Conservation (phyloP, 208 protist genomes). For the Leishmania lainsoni region DNA sequence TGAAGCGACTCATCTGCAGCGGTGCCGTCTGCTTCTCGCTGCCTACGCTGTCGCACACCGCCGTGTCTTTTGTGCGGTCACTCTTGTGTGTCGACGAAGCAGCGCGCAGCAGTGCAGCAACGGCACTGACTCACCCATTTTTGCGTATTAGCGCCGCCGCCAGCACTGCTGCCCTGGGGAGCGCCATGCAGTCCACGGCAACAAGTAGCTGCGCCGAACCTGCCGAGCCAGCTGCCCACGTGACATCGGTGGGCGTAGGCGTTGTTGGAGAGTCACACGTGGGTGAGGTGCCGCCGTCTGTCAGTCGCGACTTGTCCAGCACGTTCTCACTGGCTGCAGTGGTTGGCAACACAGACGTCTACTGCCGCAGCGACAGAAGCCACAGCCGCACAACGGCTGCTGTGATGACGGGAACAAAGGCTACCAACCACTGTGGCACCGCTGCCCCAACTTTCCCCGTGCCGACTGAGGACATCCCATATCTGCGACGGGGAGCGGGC, state of each 20-base stretch:
- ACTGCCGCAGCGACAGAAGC: background rate
- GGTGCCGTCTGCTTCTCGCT: slow-evolving; percentile 41
- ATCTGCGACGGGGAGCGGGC: background rate
- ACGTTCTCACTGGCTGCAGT: slow-evolving; percentile 11
- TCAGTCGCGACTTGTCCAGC: slow-evolving; percentile 6
- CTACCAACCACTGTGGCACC: background rate
- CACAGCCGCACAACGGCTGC: background rate
- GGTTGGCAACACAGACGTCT: background rate
- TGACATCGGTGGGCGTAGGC: background rate
- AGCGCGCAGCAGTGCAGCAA: slow-evolving; percentile 44
- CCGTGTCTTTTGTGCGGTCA: slow-evolving; percentile 49
- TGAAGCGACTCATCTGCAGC: slow-evolving; percentile 40
- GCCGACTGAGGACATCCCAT: background rate
- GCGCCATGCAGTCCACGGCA: background rate
- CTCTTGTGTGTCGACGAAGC: slow-evolving; percentile 57
- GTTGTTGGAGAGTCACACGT: background rate
- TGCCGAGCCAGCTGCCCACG: background rate
- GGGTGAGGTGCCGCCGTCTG: background rate
- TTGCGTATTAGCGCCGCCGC: slow-evolving; percentile 7
- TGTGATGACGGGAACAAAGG: background rate
- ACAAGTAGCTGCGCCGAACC: background rate
- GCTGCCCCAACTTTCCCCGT: no score
- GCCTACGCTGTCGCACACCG: slow-evolving; percentile 37
- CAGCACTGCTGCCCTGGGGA: background rate
- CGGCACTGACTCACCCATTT: slow-evolving; percentile 71